Percentiles rank a stretch among this genome's conserved stretches.
These are phyloP conservation scores for Eucalyptus caleyi DNA, from an alignment of 345 rosid genomes.

Conservation along the genomic window DNA sequence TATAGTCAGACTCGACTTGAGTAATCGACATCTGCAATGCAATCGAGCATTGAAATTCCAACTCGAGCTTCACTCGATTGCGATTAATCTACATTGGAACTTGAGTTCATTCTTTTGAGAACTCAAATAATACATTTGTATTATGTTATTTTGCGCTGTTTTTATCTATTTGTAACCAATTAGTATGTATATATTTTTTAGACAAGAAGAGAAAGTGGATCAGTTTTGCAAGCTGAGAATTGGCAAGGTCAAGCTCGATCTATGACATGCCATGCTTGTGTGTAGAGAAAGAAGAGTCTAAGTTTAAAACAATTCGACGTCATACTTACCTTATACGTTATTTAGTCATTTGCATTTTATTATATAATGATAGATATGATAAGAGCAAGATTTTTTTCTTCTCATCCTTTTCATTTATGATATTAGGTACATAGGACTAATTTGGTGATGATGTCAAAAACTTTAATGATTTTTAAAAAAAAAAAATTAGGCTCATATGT, in stretches of 20 bases:
- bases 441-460: neutral
- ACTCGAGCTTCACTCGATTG: neutral
- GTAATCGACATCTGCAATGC: neutral
- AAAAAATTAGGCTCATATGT: neutral
- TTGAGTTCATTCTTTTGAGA: neutral
- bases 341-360: neutral
- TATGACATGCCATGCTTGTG: neutral
- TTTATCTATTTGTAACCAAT: neutral
- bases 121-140: neutral
- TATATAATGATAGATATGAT: accelerated
- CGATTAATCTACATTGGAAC: neutral
- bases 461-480: neutral
- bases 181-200: accelerated
- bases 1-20: neutral
- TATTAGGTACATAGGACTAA: neutral
- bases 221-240: neutral
- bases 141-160: neutral
- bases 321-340: accelerated
- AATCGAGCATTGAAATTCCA: neutral
- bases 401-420: neutral
- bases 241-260: neutral
- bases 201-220: neutral
- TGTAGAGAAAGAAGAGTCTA: accelerated
- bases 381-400: neutral
- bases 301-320: accelerated